phyloP scores from a whole-genome alignment of 495 filamentous ascomycete species.

The Physcia stellaris region DNA sequence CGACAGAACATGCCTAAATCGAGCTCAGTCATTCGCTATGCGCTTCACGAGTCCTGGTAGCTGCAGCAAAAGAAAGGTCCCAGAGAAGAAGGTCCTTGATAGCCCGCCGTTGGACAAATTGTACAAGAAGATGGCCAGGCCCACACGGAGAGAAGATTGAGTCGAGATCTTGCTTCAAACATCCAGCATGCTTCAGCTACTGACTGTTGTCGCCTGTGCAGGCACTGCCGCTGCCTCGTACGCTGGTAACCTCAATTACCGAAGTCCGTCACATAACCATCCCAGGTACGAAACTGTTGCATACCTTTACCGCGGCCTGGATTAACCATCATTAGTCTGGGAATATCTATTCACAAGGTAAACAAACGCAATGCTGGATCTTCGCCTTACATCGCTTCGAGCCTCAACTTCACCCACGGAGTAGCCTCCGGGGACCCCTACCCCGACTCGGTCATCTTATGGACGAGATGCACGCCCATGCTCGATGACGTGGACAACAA shows the following conservation, averaged over 20 bases:
- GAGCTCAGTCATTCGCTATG: too few species aligned
- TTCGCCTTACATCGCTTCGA: conserved; percentile 24
- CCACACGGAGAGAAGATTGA: too few species aligned
- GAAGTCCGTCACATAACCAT: conserved; percentile 45
- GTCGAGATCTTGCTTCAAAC: background rate
- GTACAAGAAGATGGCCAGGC: too few species aligned
- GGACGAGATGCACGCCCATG: conserved; percentile 47
- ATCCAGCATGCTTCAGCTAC: conserved; percentile 9
- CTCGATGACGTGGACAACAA: conserved; percentile 42
- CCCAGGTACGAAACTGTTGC: conserved; percentile 31
- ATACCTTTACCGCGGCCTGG: conserved; percentile 15
- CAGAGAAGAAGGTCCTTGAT: too few species aligned
- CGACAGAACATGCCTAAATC: too few species aligned
- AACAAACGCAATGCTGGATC: conserved; percentile 27
- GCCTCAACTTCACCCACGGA: conserved; percentile 53
- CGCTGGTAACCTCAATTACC: conserved; percentile 41
- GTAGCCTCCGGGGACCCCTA: conserved; percentile 60
- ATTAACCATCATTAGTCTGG: too few species aligned
- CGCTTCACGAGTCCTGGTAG: too few species aligned
- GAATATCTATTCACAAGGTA: conserved; percentile 20
- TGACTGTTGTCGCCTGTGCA: conserved; percentile 6
- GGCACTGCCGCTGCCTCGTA: conserved; percentile 11
- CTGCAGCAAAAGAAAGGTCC: too few species aligned
- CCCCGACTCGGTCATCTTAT: conserved; percentile 47
- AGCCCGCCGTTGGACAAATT: too few species aligned